These are phyloP conservation scores for Stemphylium beticola DNA, from an alignment of 2,329 filamentous ascomycete species.

Conservation along the genomic window DNA sequence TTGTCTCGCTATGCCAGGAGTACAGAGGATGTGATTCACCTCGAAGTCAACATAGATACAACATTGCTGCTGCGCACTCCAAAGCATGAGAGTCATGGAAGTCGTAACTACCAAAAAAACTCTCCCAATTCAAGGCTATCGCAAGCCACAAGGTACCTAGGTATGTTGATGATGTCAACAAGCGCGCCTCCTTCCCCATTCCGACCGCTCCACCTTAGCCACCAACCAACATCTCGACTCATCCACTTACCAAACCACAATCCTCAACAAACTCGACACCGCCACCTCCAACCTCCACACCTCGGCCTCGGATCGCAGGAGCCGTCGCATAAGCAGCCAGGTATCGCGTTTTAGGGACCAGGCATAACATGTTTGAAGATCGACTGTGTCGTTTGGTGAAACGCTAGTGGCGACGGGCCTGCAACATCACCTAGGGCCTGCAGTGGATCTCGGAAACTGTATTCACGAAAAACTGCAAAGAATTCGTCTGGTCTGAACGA, in stretches of 20 bases:
- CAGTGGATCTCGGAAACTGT: background rate
- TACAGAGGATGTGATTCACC: too few species aligned
- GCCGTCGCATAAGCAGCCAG: constrained; percentile 2
- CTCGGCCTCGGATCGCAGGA: background rate
- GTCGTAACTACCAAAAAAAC: too few species aligned
- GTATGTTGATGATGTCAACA: background rate
- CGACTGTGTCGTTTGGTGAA: constrained; percentile 29
- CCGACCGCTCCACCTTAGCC: background rate
- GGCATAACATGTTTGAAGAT: constrained; percentile 28
- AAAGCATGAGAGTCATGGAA: too few species aligned
- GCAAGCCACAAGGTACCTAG: too few species aligned
- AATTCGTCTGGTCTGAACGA: too few species aligned
- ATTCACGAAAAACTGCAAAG: too few species aligned
- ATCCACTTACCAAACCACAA: constrained; percentile 5
- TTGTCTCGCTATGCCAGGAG: too few species aligned
- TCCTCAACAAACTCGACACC: background rate
- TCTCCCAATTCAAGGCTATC: too few species aligned
- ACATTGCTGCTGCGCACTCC: too few species aligned
- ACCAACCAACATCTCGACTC: constrained; percentile 1
- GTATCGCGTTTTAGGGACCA: constrained; percentile 7
- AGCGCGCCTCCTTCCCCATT: constrained; percentile 11
- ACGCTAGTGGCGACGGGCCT: constrained; percentile 28
- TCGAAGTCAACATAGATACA: too few species aligned
- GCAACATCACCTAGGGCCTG: constrained; percentile 13
- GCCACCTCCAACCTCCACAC: background rate